Evolutionary conservation across 2,329 filamentous ascomycete species (phyloP).

Genomic region (Onygenales sp.): DNA sequence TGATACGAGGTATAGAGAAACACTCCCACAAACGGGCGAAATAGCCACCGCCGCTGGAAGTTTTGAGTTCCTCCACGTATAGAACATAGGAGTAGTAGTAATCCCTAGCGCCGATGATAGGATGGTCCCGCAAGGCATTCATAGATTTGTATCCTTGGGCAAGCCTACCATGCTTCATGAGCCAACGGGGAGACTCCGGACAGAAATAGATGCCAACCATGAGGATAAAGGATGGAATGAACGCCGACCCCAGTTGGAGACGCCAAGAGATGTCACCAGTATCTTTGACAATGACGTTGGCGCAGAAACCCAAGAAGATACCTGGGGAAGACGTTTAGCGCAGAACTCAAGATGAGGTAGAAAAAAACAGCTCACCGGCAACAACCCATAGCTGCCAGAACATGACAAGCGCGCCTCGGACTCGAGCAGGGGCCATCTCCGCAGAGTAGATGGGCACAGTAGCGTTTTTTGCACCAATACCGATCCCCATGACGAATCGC

Average conservation of each 20-base stretch:
- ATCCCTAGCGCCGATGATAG: constrained; percentile 21
- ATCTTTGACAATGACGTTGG: constrained; percentile 54
- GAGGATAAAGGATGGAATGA: constrained; percentile 54
- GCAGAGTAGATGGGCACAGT: constrained; percentile 29
- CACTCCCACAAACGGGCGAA: constrained; percentile 38
- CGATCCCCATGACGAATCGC: constrained; percentile 29
- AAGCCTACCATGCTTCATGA: constrained; percentile 21
- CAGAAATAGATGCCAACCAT: constrained; percentile 49
- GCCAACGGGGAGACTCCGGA: constrained; percentile 21
- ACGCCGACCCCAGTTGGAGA: constrained; percentile 54
- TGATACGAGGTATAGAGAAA: constrained; percentile 38
- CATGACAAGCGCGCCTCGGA: constrained; percentile 32
- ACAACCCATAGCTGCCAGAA: constrained; percentile 27
- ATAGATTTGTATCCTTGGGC: constrained; percentile 20
- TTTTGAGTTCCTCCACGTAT: constrained; percentile 26
- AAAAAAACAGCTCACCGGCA: constrained; percentile 7
- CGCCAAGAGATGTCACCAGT: constrained; percentile 52
- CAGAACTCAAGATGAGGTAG: neutral
- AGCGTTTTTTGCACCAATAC: constrained; percentile 29
- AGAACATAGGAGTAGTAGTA: constrained; percentile 33
- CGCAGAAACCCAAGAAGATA: constrained; percentile 57
- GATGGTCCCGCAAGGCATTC: constrained; percentile 18
- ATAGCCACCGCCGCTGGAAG: constrained; percentile 30
- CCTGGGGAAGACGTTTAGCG: constrained; percentile 21
- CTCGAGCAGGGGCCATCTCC: constrained; percentile 30